These are phyloP conservation scores for Acorus gramineus DNA, from an alignment of 106 monocot species.

Conservation along the genomic window DNA sequence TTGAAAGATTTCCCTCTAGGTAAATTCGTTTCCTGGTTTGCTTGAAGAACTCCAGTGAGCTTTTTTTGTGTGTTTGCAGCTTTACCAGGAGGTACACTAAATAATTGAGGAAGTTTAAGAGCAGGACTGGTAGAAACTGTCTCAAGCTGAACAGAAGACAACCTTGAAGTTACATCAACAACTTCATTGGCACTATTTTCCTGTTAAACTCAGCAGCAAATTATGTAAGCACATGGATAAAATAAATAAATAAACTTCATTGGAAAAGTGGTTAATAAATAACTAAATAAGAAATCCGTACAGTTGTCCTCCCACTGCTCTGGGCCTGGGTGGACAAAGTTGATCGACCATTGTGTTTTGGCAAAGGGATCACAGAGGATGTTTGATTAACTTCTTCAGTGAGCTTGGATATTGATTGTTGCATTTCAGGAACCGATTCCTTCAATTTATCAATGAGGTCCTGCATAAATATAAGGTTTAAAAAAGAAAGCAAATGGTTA, in stretches of 20 bases:
- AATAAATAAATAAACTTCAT: background rate
- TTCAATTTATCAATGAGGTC: constrained; percentile 92
- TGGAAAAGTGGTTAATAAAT: background rate
- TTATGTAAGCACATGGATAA: background rate
- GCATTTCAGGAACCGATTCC: constrained; percentile 84
- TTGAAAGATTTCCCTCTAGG: constrained; percentile 22
- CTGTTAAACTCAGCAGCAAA: constrained; percentile 15
- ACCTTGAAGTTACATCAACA: constrained; percentile 50
- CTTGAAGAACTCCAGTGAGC: constrained; percentile 14
- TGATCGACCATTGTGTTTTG: constrained; percentile 37
- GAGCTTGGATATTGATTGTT: constrained; percentile 77
- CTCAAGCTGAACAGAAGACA: constrained; percentile 74
- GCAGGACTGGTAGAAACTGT: constrained; percentile 52
- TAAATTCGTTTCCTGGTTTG: constrained; percentile 25
- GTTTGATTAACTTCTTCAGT: constrained; percentile 81
- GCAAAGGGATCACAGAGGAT: constrained; percentile 32
- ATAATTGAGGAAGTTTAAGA: constrained; percentile 85
- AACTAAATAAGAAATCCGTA: constrained; percentile 9
- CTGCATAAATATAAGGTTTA: constrained; percentile 16
- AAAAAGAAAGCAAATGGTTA: too few relatives aligned
- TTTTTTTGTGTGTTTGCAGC: constrained; percentile 41
- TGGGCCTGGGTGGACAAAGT: constrained; percentile 28
- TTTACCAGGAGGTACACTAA: constrained; percentile 68
- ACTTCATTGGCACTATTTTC: constrained; percentile 54
- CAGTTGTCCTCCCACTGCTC: constrained; percentile 36